Evolutionary conservation across 129 eudicot species (phyloP).

Genomic region (Ambrosia trifida): DNA sequence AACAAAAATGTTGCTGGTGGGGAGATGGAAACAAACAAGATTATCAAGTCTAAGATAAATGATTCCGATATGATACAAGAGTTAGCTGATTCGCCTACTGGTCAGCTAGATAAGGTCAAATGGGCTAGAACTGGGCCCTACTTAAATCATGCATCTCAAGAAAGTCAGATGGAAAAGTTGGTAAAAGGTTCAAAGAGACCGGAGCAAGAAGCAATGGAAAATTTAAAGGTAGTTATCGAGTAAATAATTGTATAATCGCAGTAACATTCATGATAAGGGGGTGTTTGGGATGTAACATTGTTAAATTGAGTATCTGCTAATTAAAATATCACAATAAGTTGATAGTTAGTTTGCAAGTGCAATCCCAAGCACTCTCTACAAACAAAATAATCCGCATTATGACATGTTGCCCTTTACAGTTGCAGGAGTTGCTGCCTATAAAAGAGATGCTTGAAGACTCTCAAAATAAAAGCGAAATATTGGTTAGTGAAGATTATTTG

Average conservation of each 20-base stretch:
- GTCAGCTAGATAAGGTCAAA: too few relatives aligned
- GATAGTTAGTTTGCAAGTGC: neutral
- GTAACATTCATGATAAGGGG: too few relatives aligned
- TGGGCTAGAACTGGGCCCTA: too few relatives aligned
- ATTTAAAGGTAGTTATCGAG: conserved; percentile 44
- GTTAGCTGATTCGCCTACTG: too few relatives aligned
- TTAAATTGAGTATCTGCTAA: too few relatives aligned
- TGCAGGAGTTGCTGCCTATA: conserved; percentile 59
- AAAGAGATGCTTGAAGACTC: conserved; percentile 45
- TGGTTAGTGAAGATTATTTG: neutral
- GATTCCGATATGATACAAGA: too few relatives aligned
- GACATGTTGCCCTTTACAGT: conserved; percentile 32
- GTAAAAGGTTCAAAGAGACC: conserved; percentile 46
- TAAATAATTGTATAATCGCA: too few relatives aligned
- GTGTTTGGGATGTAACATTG: too few relatives aligned
- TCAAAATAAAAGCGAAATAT: neutral
- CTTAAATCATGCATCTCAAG: conserved; percentile 32
- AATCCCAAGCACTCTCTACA: neutral
- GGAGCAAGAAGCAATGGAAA: conserved; percentile 56
- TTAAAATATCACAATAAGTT: neutral
- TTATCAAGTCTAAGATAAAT: too few relatives aligned
- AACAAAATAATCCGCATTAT: conserved; percentile 1
- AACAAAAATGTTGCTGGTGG: too few relatives aligned
- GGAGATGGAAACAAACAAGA: too few relatives aligned
- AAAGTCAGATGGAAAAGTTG: conserved; percentile 49